phyloP scores from a whole-genome alignment of 768 basidiomycete genomes.

The Podaxis carcinomalis region DNA sequence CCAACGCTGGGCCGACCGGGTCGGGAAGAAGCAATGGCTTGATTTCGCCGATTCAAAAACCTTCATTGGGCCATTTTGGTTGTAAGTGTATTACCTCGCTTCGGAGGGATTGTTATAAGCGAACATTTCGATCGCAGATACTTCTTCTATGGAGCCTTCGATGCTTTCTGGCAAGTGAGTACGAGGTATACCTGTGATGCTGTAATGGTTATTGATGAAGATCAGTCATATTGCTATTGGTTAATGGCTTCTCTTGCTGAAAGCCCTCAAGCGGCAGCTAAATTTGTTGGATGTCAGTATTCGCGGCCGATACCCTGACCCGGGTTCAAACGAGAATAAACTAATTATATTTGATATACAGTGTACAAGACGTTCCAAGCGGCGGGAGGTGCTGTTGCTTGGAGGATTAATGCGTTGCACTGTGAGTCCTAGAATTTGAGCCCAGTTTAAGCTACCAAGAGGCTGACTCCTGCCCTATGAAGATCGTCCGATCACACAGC shows the following conservation, averaged over 20 bases:
- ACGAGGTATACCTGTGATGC: background rate
- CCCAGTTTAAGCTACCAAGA: background rate
- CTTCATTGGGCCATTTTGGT: constrained; percentile 25
- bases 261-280: constrained; percentile 22
- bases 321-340: background rate
- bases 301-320: background rate
- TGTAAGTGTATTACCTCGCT: constrained; percentile 14
- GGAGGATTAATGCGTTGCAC: constrained; percentile 26
- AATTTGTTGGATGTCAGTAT: constrained; percentile 23
- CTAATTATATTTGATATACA: constrained; percentile 1
- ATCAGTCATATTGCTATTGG: constrained; percentile 26
- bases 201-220: background rate
- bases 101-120: background rate
- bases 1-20: constrained; percentile 22
- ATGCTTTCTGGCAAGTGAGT: constrained; percentile 26
- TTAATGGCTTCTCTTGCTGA: constrained; percentile 24
- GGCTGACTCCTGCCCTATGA: background rate
- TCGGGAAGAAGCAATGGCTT: constrained; percentile 22
- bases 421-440: constrained; percentile 12
- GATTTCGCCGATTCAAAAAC: constrained; percentile 19
- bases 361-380: constrained; percentile 28
- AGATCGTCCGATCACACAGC: constrained; percentile 21
- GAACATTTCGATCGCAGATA: constrained; percentile 15
- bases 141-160: constrained; percentile 26
- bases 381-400: constrained; percentile 24